Evolutionary conservation across 2,329 filamentous ascomycete species (phyloP).

Genomic region (Talaromyces albobiverticillius): DNA sequence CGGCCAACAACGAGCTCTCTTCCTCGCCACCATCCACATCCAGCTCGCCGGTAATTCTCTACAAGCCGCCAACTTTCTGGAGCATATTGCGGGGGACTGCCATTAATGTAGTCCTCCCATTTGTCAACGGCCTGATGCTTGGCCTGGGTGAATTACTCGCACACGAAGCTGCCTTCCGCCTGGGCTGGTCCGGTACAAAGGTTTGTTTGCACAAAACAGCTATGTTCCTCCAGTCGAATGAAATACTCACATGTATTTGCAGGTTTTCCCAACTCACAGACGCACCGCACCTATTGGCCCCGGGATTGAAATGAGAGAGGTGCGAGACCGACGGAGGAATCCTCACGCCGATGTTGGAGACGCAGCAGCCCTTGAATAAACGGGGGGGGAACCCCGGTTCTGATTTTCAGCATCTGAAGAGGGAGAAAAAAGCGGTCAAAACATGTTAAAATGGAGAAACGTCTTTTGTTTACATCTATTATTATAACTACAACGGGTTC

Average conservation of each 20-base stretch:
- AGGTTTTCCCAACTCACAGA: conserved; percentile 62
- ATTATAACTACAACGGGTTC: not conserved
- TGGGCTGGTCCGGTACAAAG: conserved; percentile 94
- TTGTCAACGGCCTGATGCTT: conserved; percentile 97
- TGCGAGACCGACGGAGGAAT: conserved; percentile 53
- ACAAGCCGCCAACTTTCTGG: conserved; percentile 85
- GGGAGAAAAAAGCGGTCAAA: too few species aligned
- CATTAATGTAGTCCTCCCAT: conserved; percentile 93
- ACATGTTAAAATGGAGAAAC: not conserved
- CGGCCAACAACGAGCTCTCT: conserved; percentile 37
- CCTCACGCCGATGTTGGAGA: conserved; percentile 59
- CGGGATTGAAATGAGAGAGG: conserved; percentile 75
- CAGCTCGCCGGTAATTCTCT: conserved; percentile 56
- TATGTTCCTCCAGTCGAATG: not conserved
- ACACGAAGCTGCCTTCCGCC: conserved; percentile 86
- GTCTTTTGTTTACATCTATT: conserved; percentile 2
- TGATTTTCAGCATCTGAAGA: not conserved
- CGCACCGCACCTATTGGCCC: conserved; percentile 68
- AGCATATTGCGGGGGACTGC: conserved; percentile 80
- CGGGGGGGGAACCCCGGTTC: not conserved
- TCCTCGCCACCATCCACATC: conserved; percentile 33
- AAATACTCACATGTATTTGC: conserved; percentile 5
- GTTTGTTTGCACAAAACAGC: too few species aligned
- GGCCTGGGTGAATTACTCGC: conserved; percentile 96
- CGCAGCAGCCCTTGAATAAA: conserved; percentile 65